Evolutionary conservation across 2,329 filamentous ascomycete species (phyloP), one percentile per base, ranked within the genome.

Genomic region (Trichoderma arundinaceum): DNA sequence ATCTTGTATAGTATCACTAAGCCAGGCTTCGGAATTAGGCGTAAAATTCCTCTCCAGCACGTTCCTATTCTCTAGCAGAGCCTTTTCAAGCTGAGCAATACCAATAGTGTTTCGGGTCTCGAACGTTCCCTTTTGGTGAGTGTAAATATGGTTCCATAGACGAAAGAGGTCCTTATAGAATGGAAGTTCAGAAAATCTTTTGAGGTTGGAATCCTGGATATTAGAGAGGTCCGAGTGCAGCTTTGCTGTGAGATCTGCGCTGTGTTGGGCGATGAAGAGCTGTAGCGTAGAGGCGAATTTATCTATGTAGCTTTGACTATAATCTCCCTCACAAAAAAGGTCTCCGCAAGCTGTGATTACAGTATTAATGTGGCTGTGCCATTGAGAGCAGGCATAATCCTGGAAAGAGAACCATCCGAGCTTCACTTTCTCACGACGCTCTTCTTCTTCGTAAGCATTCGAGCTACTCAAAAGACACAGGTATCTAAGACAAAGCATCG

Each of bases 331-430:
- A 12, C 33, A 2, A n/a, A 60, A 32, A 33, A 60, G 15, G 5
- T 17, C 13, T 4, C 22, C 8, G 3, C 58, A 61, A 7, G 28
- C 2, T 3, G 1, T 9, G 4, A 61, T 61, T 7, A 52, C 58
- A 1, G 58, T 61, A 19, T 15, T 28, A 1, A 61, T 9, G 19
- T 61, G 58, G 6, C 58, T 51, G 38, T 61, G 58, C 58, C 58
- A 61, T 17, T 61, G 58, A 4, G 58, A 61, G 41, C 58, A 61
- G 12, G 58, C 58, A 10, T 61, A 61, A 19, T 61, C 58, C 12
- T 61, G 58, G 15, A 61, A 61, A 6, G 58, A 49, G 4, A 61
- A 61, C 58, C 58, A 61, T 22, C 58, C 58, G 3, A 39, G 46
- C 58, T 28, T 51, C 8, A 43, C 58, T 41, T 61, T 61, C 0